A percentile compares a stretch with the other conserved stretches of the same genome.
Conservation (phyloP, 106 monocot genomes). For the Gastrodia elata region DNA sequence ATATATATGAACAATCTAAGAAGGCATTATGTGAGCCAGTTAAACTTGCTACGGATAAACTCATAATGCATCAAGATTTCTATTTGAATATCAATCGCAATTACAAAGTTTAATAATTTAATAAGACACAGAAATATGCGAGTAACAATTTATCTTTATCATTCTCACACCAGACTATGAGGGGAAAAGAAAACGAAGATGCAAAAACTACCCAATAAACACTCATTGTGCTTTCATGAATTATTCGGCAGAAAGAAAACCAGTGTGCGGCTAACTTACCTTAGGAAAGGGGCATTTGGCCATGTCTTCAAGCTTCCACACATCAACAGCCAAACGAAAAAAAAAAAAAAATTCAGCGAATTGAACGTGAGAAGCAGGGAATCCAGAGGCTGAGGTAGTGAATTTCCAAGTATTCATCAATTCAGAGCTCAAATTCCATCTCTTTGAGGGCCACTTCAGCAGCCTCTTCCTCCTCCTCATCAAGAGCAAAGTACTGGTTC, state of each 20-base stretch:
- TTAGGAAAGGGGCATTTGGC: neutral
- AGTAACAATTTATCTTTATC: too few relatives aligned
- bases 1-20: too few relatives aligned
- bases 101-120: too few relatives aligned
- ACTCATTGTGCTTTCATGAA: neutral
- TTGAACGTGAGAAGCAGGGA: neutral
- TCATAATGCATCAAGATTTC: too few relatives aligned
- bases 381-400: neutral
- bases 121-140: too few relatives aligned
- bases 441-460: slow-evolving; percentile 59
- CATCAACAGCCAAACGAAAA: neutral
- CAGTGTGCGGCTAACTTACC: neutral
- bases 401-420: neutral
- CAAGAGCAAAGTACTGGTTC: slow-evolving; percentile 82
- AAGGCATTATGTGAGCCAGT: too few relatives aligned
- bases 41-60: too few relatives aligned
- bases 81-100: too few relatives aligned
- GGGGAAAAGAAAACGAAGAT: neutral
- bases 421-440: slow-evolving; percentile 86
- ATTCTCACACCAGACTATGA: too few relatives aligned
- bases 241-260: neutral
- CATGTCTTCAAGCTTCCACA: neutral
- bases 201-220: neutral
- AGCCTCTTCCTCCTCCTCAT: slow-evolving; percentile 92
- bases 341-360: neutral